Base-by-base conservation (phyloP, 176 grass and related monocot genomes). In the Bonia amplexicaulis region DNA sequence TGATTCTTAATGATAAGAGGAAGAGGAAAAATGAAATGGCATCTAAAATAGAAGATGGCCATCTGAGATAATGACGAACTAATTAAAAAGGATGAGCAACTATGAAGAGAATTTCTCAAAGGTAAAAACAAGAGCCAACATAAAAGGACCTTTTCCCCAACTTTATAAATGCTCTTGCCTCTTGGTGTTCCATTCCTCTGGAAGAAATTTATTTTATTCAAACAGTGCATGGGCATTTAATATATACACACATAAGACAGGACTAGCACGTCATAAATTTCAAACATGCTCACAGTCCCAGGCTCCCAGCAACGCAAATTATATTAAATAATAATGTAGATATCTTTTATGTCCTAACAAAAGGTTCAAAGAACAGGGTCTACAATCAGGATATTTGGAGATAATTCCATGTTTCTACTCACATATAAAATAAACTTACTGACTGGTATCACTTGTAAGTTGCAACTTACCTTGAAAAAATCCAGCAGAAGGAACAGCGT, bases 401-500 rank as follows among this genome's bases (percentile, higher is more conserved):
- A 73, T 57, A 57, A 51, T 69, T 47, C 35, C 42, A 57, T 8
- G 19, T 68, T 77, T 65, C 71, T 66, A 76, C 60, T 73, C 74
- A n/a, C 29, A 74, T 79, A 83, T n/a, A 79, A 80, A 66, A 59
- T 66, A 58, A 81, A 12, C 46, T 45, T 82, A 82, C n/a, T 78
- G 45, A 71, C 31, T 81, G 41, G 54, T 60, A 80, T 19, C 16
- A 68, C 41, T 37, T 68, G 55, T 73, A 67, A 22, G 2, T 45
- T 37, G 14, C 52, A 85, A 83, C 55, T 63, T 84, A 96, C 93
- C 88, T 94, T 90, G 62, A 77, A 99, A 99, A 78, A 99, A 93
- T 65, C 96, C 96, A 81, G 96, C 96, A 88, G 89, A 85, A 75
- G 96, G 96, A 66, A 94, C 90, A 8, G 96, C 96, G 67, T 91